These are phyloP conservation scores for Apiospora hydei DNA, from an alignment of 2,329 filamentous ascomycete genomes.

Conservation along the genomic window DNA sequence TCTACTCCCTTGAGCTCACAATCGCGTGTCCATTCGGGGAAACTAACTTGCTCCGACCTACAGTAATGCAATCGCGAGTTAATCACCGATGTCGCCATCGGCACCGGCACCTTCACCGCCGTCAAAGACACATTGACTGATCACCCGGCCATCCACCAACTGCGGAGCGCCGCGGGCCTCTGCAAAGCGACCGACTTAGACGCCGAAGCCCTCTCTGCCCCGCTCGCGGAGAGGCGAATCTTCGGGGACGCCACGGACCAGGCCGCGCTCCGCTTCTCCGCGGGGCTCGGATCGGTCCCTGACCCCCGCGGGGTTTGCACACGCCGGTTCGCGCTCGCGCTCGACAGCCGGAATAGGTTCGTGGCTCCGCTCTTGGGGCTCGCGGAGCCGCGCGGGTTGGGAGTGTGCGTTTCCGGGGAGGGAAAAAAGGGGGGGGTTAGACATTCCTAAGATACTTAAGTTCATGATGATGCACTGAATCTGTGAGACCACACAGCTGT, in stretches of 20 bases:
- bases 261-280: conserved; percentile 50
- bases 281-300: conserved; percentile 32
- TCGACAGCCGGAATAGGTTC: conserved; percentile 59
- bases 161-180: conserved; percentile 43
- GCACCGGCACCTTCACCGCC: conserved; percentile 27
- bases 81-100: conserved; percentile 3
- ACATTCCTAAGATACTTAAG: conserved; percentile 48
- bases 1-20: too few relatives aligned
- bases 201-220: conserved; percentile 44
- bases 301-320: conserved; percentile 28
- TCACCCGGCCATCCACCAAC: conserved; percentile 30
- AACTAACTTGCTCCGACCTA: neutral
- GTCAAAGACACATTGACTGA: conserved; percentile 21
- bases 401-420: neutral
- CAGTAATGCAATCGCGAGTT: neutral
- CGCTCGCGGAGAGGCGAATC: conserved; percentile 43
- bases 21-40: too few relatives aligned
- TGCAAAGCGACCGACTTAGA: conserved; percentile 55
- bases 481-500: too few relatives aligned
- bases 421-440: neutral
- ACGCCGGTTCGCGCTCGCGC: conserved; percentile 50
- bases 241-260: conserved; percentile 53
- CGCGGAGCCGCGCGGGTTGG: conserved; percentile 42
- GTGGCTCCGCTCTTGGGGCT: conserved; percentile 58
- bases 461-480: neutral